A percentile compares a stretch with the other conserved stretches of the same genome.
These are phyloP conservation scores for Mariannaea sp. DNA, from an alignment of 2,329 filamentous ascomycete genomes.

Conservation along the genomic window DNA sequence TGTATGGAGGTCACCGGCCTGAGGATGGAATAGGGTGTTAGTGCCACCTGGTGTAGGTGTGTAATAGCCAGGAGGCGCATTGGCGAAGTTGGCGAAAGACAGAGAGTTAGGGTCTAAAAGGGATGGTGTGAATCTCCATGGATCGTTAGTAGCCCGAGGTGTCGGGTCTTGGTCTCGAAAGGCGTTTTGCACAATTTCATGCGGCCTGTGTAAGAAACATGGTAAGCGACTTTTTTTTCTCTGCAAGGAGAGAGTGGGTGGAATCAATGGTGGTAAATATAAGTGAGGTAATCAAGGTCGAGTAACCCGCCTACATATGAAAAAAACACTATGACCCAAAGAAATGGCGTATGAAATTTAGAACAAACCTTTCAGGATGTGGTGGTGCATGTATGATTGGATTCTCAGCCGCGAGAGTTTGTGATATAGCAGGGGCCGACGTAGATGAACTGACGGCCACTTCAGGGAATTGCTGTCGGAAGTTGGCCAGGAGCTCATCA, in stretches of 20 bases:
- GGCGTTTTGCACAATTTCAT: conserved; percentile 35
- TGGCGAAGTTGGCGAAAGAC: conserved; percentile 77
- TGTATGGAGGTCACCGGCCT: conserved; percentile 86
- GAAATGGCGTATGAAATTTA: neutral
- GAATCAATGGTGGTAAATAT: neutral
- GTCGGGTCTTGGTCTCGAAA: conserved; percentile 79
- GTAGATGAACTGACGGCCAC: conserved; percentile 59
- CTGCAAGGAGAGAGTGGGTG: too few species aligned
- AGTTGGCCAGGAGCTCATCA: conserved; percentile 81
- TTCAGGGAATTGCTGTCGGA: conserved; percentile 82
- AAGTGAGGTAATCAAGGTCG: neutral
- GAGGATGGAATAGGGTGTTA: conserved; percentile 79
- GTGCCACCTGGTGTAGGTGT: conserved; percentile 83
- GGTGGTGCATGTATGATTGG: conserved; percentile 28
- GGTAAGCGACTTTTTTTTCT: conserved; percentile 22
- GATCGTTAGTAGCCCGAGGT: conserved; percentile 77
- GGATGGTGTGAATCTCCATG: conserved; percentile 87
- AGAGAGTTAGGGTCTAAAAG: conserved; percentile 85
- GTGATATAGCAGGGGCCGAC: conserved; percentile 46
- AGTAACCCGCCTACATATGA: neutral
- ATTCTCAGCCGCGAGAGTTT: conserved; percentile 40
- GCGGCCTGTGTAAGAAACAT: conserved; percentile 23
- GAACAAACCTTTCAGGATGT: conserved; percentile 39
- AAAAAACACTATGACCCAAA: too few species aligned
- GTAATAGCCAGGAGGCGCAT: conserved; percentile 82